Evolutionary conservation across 2,329 filamentous ascomycete genomes (phyloP).

Genomic region (Bipolaris gigantea): DNA sequence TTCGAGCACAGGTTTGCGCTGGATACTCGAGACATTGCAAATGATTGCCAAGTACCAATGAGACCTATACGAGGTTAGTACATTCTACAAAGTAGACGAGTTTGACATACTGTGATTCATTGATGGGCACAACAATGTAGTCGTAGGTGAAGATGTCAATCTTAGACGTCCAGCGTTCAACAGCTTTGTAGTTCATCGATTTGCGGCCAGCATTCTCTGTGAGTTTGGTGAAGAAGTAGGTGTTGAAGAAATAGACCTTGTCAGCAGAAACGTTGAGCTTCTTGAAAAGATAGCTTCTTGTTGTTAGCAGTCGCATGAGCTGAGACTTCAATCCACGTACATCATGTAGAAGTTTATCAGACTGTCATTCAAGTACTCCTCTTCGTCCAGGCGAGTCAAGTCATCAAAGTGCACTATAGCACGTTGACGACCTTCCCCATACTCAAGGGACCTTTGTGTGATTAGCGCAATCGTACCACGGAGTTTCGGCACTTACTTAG

Average conservation of each 20-base stretch:
- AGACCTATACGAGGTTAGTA: slow-evolving; percentile 12
- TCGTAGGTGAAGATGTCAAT: slow-evolving; percentile 83
- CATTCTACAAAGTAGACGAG: neutral
- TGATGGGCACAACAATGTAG: slow-evolving; percentile 90
- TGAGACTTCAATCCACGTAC: slow-evolving; percentile 14
- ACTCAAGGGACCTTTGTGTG: slow-evolving; percentile 58
- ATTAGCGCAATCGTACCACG: slow-evolving; percentile 6
- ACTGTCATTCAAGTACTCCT: slow-evolving; percentile 89
- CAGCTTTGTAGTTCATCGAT: slow-evolving; percentile 78
- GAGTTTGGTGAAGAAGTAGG: slow-evolving; percentile 84
- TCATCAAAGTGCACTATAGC: slow-evolving; percentile 72
- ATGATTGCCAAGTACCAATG: slow-evolving; percentile 98
- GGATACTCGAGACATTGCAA: slow-evolving; percentile 77
- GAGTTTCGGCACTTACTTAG: slow-evolving; percentile 16
- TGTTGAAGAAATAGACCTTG: slow-evolving; percentile 86
- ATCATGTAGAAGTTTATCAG: slow-evolving; percentile 86
- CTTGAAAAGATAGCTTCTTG: slow-evolving; percentile 36
- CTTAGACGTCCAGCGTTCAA: slow-evolving; percentile 84
- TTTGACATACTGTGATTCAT: slow-evolving; percentile 59
- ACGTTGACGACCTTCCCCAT: slow-evolving; percentile 62
- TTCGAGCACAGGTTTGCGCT: slow-evolving; percentile 32
- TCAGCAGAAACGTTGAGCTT: slow-evolving; percentile 52
- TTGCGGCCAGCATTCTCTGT: slow-evolving; percentile 57
- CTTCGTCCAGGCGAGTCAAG: slow-evolving; percentile 76
- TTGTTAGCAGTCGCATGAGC: neutral